A percentile compares a stretch with the other conserved stretches of the same genome.
phyloP scores from a whole-genome alignment of 2,329 filamentous ascomycete genomes.

The Paecilomyces sp. region DNA sequence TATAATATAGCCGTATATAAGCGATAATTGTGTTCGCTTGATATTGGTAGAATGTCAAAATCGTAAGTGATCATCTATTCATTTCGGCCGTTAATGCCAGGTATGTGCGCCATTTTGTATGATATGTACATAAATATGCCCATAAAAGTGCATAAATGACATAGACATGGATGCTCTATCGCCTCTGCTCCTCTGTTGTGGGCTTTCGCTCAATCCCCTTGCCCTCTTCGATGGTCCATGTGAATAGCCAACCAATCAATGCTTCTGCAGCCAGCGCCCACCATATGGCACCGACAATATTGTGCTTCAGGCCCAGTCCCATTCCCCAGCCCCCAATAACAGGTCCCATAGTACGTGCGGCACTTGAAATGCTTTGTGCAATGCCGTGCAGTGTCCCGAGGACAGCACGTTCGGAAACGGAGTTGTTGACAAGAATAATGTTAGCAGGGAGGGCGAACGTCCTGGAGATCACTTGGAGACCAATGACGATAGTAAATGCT shows the following conservation, averaged over 20 bases:
- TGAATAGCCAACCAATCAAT: conserved; percentile 50
- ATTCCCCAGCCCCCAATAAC: conserved; percentile 49
- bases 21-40: too few species aligned
- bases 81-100: background rate
- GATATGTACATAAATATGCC: background rate
- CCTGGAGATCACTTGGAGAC: conserved; percentile 63
- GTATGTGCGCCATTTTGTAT: background rate
- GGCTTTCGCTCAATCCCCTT: conserved; percentile 49
- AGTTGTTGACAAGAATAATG: conserved; percentile 56
- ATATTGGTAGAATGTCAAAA: too few species aligned
- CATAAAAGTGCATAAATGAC: background rate
- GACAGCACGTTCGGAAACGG: conserved; percentile 49
- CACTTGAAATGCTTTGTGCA: conserved; percentile 49
- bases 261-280: conserved; percentile 51
- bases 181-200: conserved; percentile 5
- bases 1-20: background rate
- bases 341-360: conserved; percentile 50
- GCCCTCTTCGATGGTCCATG: conserved; percentile 58
- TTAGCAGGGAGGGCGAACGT: conserved; percentile 60
- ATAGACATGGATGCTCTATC: background rate
- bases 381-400: conserved; percentile 54
- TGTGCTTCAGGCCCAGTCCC: conserved; percentile 46
- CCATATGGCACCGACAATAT: conserved; percentile 51
- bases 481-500: conserved; percentile 56
- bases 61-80: too few species aligned